phyloP scores from a whole-genome alignment of 1,284 basidiomycete species.

The Moniliophthora roreri region DNA sequence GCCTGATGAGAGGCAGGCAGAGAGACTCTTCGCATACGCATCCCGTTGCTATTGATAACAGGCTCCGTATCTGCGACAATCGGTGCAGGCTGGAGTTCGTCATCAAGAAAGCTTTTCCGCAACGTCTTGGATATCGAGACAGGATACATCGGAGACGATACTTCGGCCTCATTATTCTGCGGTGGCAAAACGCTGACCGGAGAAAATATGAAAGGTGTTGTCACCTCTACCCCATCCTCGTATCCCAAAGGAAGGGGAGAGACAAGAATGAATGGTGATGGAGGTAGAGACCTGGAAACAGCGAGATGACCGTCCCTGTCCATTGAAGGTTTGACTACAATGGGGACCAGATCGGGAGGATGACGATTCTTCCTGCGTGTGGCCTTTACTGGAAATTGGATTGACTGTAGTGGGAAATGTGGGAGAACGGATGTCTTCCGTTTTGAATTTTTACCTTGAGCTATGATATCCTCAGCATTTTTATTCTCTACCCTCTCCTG shows the following conservation, averaged over 20 bases:
- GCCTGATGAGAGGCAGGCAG: background rate
- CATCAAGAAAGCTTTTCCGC: conserved; percentile 2
- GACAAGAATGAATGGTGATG: conserved; percentile 13
- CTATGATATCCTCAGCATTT: too few species aligned
- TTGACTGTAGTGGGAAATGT: too few species aligned
- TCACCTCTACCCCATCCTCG: background rate
- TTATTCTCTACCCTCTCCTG: too few species aligned
- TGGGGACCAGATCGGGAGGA: too few species aligned
- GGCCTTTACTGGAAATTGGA: too few species aligned
- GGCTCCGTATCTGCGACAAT: too few species aligned
- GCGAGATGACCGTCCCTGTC: too few species aligned
- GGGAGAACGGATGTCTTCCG: too few species aligned
- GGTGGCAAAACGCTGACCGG: conserved; percentile 4
- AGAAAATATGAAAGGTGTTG: conserved; percentile 9
- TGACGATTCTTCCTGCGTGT: too few species aligned
- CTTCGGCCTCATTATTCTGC: background rate
- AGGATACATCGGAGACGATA: background rate
- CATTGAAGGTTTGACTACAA: too few species aligned
- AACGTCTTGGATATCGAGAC: conserved; percentile 11
- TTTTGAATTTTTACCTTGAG: too few species aligned
- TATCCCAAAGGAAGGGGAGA: background rate
- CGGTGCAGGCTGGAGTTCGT: background rate
- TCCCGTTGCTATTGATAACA: background rate
- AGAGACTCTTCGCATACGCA: background rate
- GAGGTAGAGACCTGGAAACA: conserved; percentile 8